These are phyloP conservation scores for Tricholoma saponaceum DNA, from an alignment of 768 basidiomycete species.

Conservation along the genomic window DNA sequence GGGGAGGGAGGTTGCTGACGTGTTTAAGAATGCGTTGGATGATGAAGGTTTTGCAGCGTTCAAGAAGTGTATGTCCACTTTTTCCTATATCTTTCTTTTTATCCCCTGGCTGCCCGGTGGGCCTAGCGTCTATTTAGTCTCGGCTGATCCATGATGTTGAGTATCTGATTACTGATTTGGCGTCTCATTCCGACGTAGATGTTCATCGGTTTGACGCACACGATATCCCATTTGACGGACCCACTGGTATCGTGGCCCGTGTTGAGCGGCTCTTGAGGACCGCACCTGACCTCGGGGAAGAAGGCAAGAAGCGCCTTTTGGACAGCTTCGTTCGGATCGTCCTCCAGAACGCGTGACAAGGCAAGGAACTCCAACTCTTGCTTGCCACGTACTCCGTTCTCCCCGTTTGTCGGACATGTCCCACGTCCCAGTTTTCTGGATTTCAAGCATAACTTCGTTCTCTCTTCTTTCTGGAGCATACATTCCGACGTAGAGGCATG, in stretches of 20 bases:
- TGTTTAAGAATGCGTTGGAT: conserved; percentile 44
- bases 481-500: neutral
- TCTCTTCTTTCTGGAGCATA: neutral
- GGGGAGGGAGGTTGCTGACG: conserved; percentile 43
- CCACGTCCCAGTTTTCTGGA: neutral
- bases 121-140: conserved; percentile 5
- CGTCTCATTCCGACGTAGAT: conserved; percentile 35
- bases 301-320: conserved; percentile 49
- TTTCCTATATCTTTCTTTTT: conserved; percentile 5
- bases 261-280: conserved; percentile 57
- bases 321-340: conserved; percentile 61
- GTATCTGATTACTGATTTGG: conserved; percentile 9
- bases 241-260: conserved; percentile 61
- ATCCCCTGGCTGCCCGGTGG: neutral
- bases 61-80: conserved; percentile 55
- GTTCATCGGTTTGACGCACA: conserved; percentile 74
- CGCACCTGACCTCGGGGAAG: conserved; percentile 40
- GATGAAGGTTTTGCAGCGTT: conserved; percentile 43
- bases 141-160: neutral
- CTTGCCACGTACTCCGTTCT: neutral
- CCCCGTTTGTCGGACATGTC: neutral
- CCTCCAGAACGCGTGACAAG: conserved; percentile 38
- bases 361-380: neutral
- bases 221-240: conserved; percentile 71
- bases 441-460: neutral